Conservation (phyloP, 208 protist genomes). For the Acanthamoeba culbertsoni region DNA sequence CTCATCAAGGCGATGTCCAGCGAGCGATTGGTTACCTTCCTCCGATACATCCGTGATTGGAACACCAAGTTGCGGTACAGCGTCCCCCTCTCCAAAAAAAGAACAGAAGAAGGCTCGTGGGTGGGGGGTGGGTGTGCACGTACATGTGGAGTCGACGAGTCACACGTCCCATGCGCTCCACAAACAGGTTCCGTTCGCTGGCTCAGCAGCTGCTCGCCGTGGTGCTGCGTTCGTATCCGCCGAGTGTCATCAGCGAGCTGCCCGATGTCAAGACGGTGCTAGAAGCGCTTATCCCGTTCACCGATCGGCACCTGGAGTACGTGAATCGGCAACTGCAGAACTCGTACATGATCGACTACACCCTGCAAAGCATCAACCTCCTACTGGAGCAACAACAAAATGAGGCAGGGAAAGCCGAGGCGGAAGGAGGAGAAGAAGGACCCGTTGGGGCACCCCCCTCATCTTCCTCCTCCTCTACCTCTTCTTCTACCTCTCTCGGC, state of each 20-base stretch:
- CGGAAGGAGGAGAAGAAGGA: neutral
- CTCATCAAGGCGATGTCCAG: neutral
- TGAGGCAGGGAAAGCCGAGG: neutral
- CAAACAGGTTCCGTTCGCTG: neutral
- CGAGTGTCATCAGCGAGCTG: neutral
- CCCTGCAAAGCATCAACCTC: conserved; percentile 11
- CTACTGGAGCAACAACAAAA: neutral
- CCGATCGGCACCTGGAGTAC: conserved; percentile 4
- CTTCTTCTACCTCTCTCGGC: too few relatives aligned
- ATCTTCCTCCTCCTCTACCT: too few relatives aligned
- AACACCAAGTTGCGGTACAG: conserved; percentile 72
- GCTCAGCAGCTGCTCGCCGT: neutral
- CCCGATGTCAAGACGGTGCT: conserved; percentile 12
- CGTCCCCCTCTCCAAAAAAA: neutral
- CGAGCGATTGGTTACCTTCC: conserved; percentile 21
- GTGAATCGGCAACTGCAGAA: neutral
- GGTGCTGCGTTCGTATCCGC: neutral
- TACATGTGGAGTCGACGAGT: neutral
- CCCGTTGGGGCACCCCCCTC: neutral
- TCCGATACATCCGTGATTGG: conserved; percentile 74
- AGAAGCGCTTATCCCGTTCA: conserved; percentile 43
- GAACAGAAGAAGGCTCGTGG: too few relatives aligned
- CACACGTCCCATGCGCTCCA: neutral
- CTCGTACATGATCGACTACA: conserved; percentile 53
- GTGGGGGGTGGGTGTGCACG: too few relatives aligned